phyloP scores from a whole-genome alignment of 2,329 filamentous ascomycete genomes.

The Penicillium digitatum region DNA sequence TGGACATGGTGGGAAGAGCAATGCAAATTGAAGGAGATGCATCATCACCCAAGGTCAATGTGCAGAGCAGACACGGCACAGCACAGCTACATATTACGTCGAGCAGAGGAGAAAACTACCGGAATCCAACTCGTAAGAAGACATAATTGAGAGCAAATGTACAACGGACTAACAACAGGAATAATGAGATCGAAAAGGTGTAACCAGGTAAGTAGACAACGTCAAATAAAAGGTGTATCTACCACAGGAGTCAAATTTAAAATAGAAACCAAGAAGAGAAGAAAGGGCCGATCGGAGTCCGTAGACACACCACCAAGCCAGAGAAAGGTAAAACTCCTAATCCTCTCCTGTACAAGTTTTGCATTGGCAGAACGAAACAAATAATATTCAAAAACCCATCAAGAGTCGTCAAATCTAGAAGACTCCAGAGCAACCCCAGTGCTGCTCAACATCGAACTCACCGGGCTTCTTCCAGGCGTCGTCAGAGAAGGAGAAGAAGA shows the following conservation, averaged over 20 bases:
- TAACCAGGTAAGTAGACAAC: conserved; percentile 29
- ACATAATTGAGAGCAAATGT: conserved; percentile 23
- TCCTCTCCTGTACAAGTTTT: conserved; percentile 30
- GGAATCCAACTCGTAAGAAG: conserved; percentile 15
- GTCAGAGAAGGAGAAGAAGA: conserved; percentile 77
- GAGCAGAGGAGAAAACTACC: not conserved
- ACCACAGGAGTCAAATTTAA: conserved; percentile 26
- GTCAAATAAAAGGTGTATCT: conserved; percentile 31
- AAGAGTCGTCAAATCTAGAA: conserved; percentile 38
- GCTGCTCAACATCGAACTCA: conserved; percentile 68
- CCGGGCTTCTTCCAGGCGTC: conserved; percentile 78
- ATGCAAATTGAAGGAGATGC: not conserved
- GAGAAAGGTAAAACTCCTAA: conserved; percentile 19
- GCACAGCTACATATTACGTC: not conserved
- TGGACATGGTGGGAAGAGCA: not conserved
- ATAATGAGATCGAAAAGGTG: conserved; percentile 23
- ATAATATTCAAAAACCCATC: conserved; percentile 15
- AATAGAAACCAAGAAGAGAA: conserved; percentile 23
- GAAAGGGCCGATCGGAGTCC: conserved; percentile 4
- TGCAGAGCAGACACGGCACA: too few species aligned
- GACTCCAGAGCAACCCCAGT: conserved; percentile 65
- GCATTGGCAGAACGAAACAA: conserved; percentile 15
- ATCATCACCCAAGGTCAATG: too few species aligned
- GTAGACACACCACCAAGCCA: conserved; percentile 4
- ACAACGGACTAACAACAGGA: conserved; percentile 20